These are phyloP conservation scores for Pseudogymnoascus sp. DNA, from an alignment of 2,329 filamentous ascomycete genomes.

Conservation along the genomic window DNA sequence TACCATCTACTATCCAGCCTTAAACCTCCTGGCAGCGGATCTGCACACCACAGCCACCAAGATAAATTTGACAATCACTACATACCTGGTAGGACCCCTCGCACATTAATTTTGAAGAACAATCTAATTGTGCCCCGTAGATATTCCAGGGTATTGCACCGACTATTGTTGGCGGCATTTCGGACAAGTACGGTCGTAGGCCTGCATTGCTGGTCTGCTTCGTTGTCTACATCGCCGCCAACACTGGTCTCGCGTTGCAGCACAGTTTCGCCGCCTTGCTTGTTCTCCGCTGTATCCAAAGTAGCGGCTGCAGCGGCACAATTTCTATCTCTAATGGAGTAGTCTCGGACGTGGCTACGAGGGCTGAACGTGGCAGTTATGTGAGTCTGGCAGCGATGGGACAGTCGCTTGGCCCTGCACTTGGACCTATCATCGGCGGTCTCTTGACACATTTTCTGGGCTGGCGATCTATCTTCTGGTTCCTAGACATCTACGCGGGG, in stretches of 20 bases:
- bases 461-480: slow-evolving; percentile 46
- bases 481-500: slow-evolving; percentile 39
- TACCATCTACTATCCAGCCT: slow-evolving; percentile 24
- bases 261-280: slow-evolving; percentile 42
- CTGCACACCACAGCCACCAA: slow-evolving; percentile 19
- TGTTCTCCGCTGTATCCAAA: slow-evolving; percentile 47
- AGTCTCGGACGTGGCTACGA: slow-evolving; percentile 54
- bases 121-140: slow-evolving; percentile 23
- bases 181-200: slow-evolving; percentile 45
- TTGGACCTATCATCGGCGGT: slow-evolving; percentile 44
- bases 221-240: slow-evolving; percentile 44
- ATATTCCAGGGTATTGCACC: slow-evolving; percentile 53
- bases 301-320: slow-evolving; percentile 50
- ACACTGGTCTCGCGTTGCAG: slow-evolving; percentile 44
- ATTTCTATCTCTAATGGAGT: slow-evolving; percentile 51
- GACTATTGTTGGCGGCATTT: slow-evolving; percentile 47
- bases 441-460: slow-evolving; percentile 38
- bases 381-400: slow-evolving; percentile 47
- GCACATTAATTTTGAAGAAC: background rate
- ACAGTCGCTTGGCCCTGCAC: slow-evolving; percentile 34
- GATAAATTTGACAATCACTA: slow-evolving; percentile 24
- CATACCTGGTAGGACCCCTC: slow-evolving; percentile 19
- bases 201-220: slow-evolving; percentile 47
- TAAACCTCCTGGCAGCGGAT: slow-evolving; percentile 18
- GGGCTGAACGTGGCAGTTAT: slow-evolving; percentile 53